Conservation (phyloP, 2,329 filamentous ascomycete species). For the Anisogramma anomala region DNA sequence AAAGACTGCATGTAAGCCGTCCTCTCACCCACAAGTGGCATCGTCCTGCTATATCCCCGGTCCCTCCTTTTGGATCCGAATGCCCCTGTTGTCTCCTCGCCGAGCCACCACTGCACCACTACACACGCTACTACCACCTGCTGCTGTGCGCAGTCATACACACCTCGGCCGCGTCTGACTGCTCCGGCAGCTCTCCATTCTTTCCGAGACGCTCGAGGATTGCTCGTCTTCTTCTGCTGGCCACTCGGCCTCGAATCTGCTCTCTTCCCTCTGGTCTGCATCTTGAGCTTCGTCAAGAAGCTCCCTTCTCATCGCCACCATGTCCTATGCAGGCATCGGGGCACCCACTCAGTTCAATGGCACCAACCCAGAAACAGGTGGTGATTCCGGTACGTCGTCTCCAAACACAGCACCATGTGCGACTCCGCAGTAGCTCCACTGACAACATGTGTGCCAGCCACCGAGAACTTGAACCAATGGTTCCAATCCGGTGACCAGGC, state of each 20-base stretch:
- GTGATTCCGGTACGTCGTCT: conserved; percentile 62
- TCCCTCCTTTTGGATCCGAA: too few relatives aligned
- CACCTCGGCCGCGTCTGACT: conserved; percentile 1
- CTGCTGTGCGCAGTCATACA: conserved; percentile 8
- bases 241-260: neutral
- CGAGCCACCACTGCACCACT: neutral
- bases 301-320: conserved; percentile 21
- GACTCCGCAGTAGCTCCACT: conserved; percentile 8
- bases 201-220: neutral
- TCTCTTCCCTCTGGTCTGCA: neutral
- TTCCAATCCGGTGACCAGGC: conserved; percentile 84
- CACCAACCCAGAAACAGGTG: conserved; percentile 53
- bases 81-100: too few relatives aligned
- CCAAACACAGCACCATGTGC: too few relatives aligned
- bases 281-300: conserved; percentile 2
- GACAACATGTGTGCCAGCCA: conserved; percentile 37
- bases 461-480: conserved; percentile 91
- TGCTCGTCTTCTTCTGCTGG: neutral
- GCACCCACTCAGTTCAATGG: conserved; percentile 51
- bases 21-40: conserved; percentile 9
- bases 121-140: neutral
- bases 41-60: too few relatives aligned
- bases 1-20: too few relatives aligned
- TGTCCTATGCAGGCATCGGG: conserved; percentile 51
- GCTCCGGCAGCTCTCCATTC: conserved; percentile 2